These are phyloP conservation scores for Wilhelminamyces savonicus DNA, from an alignment of 805 yeast genomes.

Conservation along the genomic window DNA sequence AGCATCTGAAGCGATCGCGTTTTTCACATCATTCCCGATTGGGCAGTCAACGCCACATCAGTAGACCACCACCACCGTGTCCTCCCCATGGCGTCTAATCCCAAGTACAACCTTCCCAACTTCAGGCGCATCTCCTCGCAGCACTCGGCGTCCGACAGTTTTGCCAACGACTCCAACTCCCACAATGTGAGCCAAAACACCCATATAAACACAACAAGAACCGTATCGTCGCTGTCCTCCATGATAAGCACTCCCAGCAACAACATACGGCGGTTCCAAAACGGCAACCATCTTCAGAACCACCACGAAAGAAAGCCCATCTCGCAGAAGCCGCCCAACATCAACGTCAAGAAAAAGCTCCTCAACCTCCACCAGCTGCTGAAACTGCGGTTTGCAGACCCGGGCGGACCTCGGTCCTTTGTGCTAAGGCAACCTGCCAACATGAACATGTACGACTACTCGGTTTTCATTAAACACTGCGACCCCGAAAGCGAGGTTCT, in stretches of 20 bases:
- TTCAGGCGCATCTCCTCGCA: constrained; percentile 3
- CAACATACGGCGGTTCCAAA: constrained; percentile 27
- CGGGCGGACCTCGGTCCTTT: constrained; percentile 9
- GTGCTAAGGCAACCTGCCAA: constrained; percentile 27
- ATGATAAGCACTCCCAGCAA: constrained; percentile 38
- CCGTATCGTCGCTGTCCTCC: constrained; percentile 31
- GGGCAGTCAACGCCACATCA: constrained; percentile 2
- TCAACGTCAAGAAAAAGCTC: constrained; percentile 27
- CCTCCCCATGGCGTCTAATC: background rate
- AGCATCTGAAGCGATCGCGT: too few species aligned
- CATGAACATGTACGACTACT: constrained; percentile 29
- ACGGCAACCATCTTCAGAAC: constrained; percentile 10
- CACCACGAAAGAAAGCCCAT: constrained; percentile 2
- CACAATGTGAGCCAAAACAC: too few species aligned
- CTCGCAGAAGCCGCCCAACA: constrained; percentile 5
- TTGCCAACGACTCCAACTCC: constrained; percentile 10
- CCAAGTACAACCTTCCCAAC: constrained; percentile 10
- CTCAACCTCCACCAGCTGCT: constrained; percentile 34
- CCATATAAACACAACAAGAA: constrained; percentile 23
- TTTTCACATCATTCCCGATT: constrained; percentile 1
- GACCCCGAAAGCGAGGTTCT: constrained; percentile 9
- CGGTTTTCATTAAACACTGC: constrained; percentile 22
- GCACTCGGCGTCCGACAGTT: constrained; percentile 7
- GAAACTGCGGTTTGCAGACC: constrained; percentile 11
- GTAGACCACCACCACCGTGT: background rate